Evolutionary conservation across 768 basidiomycete genomes (phyloP).

Genomic region (Podaxis mareebaensis): DNA sequence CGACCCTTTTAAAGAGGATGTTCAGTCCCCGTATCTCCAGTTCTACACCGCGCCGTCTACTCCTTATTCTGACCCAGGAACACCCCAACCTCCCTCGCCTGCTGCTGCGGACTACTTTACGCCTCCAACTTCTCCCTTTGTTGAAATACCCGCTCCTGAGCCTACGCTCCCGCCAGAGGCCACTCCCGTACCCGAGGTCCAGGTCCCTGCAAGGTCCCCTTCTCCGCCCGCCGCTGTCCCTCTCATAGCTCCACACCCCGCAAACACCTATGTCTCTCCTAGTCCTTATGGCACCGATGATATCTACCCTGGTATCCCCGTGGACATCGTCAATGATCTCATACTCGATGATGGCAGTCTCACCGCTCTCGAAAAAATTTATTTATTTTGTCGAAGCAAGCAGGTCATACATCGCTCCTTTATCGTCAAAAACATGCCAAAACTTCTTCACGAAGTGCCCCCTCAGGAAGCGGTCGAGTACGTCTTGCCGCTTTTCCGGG

Average conservation of each 20-base stretch:
- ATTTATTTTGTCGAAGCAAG: slow-evolving; percentile 82
- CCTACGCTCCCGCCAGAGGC: slow-evolving; percentile 27
- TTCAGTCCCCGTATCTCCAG: slow-evolving; percentile 30
- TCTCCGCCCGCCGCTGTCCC: slow-evolving; percentile 23
- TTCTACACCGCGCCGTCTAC: slow-evolving; percentile 53
- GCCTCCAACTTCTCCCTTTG: slow-evolving; percentile 39
- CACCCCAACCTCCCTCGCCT: slow-evolving; percentile 27
- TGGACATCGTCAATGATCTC: slow-evolving; percentile 40
- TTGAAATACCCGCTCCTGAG: slow-evolving; percentile 23
- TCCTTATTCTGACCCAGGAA: slow-evolving; percentile 33
- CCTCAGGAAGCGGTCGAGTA: slow-evolving; percentile 92
- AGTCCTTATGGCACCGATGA: slow-evolving; percentile 29
- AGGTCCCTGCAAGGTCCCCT: slow-evolving; percentile 22
- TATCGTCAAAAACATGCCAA: slow-evolving; percentile 83
- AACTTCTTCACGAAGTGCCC: slow-evolving; percentile 72
- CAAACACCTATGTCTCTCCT: slow-evolving; percentile 15
- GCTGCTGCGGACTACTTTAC: slow-evolving; percentile 32
- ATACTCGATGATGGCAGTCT: slow-evolving; percentile 76
- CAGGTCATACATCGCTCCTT: slow-evolving; percentile 65
- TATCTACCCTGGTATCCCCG: slow-evolving; percentile 32
- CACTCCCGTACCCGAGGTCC: slow-evolving; percentile 23
- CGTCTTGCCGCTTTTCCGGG: slow-evolving; percentile 85
- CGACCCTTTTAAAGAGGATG: slow-evolving; percentile 28
- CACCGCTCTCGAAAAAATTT: slow-evolving; percentile 87
- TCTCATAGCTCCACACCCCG: slow-evolving; percentile 6